Evolutionary conservation across 2,329 filamentous ascomycete species (phyloP), one percentile per base, ranked within the genome.

Genomic region (Apiospora malaysiana): DNA sequence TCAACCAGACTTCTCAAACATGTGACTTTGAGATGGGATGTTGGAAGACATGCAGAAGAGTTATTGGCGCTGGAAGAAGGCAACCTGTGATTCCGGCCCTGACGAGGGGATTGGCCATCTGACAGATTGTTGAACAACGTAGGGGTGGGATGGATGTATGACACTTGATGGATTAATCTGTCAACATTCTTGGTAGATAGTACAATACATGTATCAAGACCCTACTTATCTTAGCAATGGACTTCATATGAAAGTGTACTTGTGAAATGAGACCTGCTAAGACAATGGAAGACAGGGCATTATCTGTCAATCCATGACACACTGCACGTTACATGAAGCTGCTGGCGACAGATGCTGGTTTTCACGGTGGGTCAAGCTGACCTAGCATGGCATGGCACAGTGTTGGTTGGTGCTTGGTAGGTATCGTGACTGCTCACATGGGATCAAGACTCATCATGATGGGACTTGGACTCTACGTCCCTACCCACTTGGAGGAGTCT

Each of bases 61-160:
- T 27, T 27, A 18, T 32, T 59, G 51, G 51, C 27, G 14, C 51
- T 32, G 51, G 14, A 21, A 16, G 25, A 32, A 32, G 51, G 18
- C 21, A 6, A 59, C 51, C 1, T 32, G 27, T 59, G 51, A 27
- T n/a, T 16, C 27, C 18, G 51, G 27, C 51, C 51, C 51, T 37
- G 27, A 59, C 51, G 37, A 25, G 14, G 51, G 51, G 51, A n/a
- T 27, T 7, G 16, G 25, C 56, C 56, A 63, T 40, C 21, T 37
- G 56, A 63, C 56, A 40, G 32, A 63, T 63, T 59, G 51, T 37
- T 63, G 56, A 40, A 23, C 56, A 40, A 21, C 40, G 56, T 63
- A 21, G 27, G n/a, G n/a, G n/a, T n/a, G n/a, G n/a, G 12, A 42
- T 42, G 40, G 16, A 21, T 37, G 27, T 37, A 12, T 37, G 56